Percentiles rank a stretch among this genome's conserved stretches.
Conservation (phyloP, 441 rosid genomes). For the Erodium moschatum region DNA sequence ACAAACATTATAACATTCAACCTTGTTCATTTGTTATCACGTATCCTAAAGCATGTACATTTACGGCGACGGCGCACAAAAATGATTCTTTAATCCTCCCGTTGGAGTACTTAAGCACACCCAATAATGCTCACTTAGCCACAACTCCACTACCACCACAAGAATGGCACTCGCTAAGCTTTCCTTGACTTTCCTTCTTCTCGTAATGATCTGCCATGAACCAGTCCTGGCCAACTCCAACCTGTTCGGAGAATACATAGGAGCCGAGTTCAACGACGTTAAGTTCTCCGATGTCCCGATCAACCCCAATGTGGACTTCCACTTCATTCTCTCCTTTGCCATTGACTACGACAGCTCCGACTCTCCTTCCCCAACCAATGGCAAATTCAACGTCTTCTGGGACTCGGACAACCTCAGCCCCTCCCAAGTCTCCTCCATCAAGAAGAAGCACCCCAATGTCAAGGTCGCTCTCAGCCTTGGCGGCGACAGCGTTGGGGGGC, state of each 20-base stretch:
- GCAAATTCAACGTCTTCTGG: conserved; percentile 35
- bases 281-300: conserved; percentile 34
- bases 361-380: conserved; percentile 34
- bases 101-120: background rate
- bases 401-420: conserved; percentile 35
- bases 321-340: conserved; percentile 41
- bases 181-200: conserved; percentile 13
- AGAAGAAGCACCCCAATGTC: conserved; percentile 26
- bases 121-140: background rate
- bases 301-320: conserved; percentile 25
- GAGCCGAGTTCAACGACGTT: conserved; percentile 35
- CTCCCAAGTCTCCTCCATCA: conserved; percentile 32
- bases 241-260: conserved; percentile 36
- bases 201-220: conserved; percentile 14
- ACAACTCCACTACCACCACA: background rate
- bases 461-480: conserved; percentile 37
- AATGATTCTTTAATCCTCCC: background rate
- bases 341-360: conserved; percentile 33
- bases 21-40: background rate
- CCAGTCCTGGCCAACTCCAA: conserved; percentile 21
- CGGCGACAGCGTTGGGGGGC: conserved; percentile 25
- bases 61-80: background rate
- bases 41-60: background rate
- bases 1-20: background rate
- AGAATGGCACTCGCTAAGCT: conserved; percentile 24